Evolutionary conservation across 441 rosid species (phyloP), one percentile per base, ranked within the genome.

Genomic region (Rhodomyrtus psidioides): DNA sequence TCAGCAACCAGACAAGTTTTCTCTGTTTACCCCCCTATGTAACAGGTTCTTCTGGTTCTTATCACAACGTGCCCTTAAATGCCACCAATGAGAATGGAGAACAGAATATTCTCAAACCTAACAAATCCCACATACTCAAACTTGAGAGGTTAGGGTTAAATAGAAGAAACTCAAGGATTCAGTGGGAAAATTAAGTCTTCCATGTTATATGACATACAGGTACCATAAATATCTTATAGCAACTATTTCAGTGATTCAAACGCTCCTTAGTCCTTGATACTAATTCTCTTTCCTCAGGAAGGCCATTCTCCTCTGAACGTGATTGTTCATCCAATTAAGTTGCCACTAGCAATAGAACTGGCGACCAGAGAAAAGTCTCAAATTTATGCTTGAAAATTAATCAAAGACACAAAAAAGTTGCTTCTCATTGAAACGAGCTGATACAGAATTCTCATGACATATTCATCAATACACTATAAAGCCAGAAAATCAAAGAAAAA

Each of bases 301-400:
- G 49, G n/a, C 49, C 49, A 44, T 1, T 70, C 79, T 70, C n/a
- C 49, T 70, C 9, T 70, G 49, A 34, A 70, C 15, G 7, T 26
- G 28, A 57, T 70, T 70, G 23, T 10, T 39, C 79, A 39, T 70
- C 79, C 49, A 70, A 70, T 39, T 24, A 26, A 57, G 62, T 57
- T 70, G 51, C 26, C 46, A 70, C 42, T 21, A 21, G 6, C n/a
- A 24, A 39, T 19, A 65, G 21, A 70, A 70, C 7, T 0, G 5
- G 79, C n/a, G 16, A 39, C 79, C n/a, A 70, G 49, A 70, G 79
- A 70, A 39, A 39, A 39, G 79, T 39, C n/a, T 1, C 79, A 70
- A 9, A 34, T 70, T 70, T 70, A 70, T 70, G n/a, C 79, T 39
- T 21, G 79, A 70, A 34, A 19, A 65, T 87, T 86, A 12, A 82